phyloP scores from a whole-genome alignment of 352 stramenopile species.

The Phytophthora multivora region DNA sequence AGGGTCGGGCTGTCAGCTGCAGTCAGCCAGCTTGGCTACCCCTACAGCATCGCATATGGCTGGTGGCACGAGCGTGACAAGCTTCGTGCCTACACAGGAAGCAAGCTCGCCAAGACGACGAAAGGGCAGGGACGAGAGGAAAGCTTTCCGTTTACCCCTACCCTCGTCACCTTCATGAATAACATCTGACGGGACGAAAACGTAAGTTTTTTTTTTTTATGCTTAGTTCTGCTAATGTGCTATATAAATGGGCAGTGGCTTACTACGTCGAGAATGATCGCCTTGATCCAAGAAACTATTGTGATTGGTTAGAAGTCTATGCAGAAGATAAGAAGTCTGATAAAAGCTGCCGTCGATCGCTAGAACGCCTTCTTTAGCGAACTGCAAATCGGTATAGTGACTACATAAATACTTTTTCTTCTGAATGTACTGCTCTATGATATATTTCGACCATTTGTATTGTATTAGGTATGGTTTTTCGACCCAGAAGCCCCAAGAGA shows the following conservation, averaged over 20 bases:
- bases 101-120: not conserved
- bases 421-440: not conserved
- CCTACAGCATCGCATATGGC: not conserved
- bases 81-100: not conserved
- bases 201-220: not conserved
- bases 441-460: not conserved
- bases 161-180: not conserved
- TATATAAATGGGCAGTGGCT: not conserved
- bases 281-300: not conserved
- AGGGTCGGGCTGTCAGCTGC: not conserved
- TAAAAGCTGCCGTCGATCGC: not conserved
- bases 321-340: not conserved
- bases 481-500: not conserved
- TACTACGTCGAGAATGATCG: not conserved
- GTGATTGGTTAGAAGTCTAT: not conserved
- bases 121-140: not conserved
- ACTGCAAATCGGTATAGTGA: not conserved
- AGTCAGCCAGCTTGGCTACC: not conserved
- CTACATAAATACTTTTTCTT: not conserved
- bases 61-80: not conserved
- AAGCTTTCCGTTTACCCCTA: constrained; percentile 1
- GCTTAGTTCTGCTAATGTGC: not conserved
- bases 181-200: not conserved
- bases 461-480: not conserved
- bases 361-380: not conserved